phyloP scores from a whole-genome alignment of 306 rosid genomes.

The Casuarina equisetifolia region DNA sequence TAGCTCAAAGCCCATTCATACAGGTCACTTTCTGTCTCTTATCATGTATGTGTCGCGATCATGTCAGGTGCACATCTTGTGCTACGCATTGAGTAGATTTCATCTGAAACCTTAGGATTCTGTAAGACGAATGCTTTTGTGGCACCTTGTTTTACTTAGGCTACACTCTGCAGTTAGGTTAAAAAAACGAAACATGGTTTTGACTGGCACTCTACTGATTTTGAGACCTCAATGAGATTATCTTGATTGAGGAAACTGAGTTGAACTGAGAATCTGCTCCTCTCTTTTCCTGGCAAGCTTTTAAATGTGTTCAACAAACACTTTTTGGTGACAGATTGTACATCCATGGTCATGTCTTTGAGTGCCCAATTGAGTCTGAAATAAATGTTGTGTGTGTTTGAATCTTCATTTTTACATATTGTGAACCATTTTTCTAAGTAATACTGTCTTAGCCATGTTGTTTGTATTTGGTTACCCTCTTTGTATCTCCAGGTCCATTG shows the following conservation, averaged over 20 bases:
- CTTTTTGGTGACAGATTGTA: background rate
- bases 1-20: background rate
- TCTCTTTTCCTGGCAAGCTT: background rate
- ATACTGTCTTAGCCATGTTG: background rate
- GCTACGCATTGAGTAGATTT: background rate
- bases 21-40: background rate
- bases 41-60: background rate
- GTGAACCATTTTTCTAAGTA: background rate
- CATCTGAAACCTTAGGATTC: background rate
- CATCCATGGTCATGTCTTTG: background rate
- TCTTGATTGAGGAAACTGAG: background rate
- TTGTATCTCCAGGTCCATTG: constrained; percentile 4
- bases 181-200: background rate
- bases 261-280: background rate
- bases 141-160: background rate
- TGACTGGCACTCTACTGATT: background rate
- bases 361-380: background rate
- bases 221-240: background rate
- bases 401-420: background rate
- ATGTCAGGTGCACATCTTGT: background rate
- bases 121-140: background rate
- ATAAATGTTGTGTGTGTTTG: background rate
- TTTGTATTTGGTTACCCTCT: background rate
- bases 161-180: background rate
- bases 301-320: background rate